Conservation (phyloP, 176 grass and related monocot genomes). For the Paspalum notatum region DNA sequence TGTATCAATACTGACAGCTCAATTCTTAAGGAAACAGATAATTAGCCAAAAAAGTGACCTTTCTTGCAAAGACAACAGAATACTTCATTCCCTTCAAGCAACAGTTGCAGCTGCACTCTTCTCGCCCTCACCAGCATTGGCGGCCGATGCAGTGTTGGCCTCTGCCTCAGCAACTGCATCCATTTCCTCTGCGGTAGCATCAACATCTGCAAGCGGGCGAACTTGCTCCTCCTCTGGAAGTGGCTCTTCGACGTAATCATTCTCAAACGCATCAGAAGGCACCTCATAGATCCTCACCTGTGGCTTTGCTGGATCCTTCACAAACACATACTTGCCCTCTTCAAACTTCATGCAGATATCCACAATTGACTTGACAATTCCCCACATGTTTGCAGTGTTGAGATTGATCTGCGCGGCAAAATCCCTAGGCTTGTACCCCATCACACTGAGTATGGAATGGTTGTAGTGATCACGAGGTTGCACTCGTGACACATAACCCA, state of each 20-base stretch:
- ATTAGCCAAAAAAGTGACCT: constrained; percentile 1
- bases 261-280: constrained; percentile 81
- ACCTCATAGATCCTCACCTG: constrained; percentile 84
- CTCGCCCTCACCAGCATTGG: constrained; percentile 35
- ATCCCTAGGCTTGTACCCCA: constrained; percentile 81
- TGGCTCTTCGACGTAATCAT: constrained; percentile 91
- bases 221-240: constrained; percentile 92
- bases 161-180: constrained; percentile 72
- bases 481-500: constrained; percentile 76
- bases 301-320: constrained; percentile 78
- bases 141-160: constrained; percentile 30
- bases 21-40: constrained; percentile 29
- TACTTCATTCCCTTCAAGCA: constrained; percentile 47
- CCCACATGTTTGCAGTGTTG: constrained; percentile 92
- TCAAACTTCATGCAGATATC: constrained; percentile 86
- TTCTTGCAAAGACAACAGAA: constrained; percentile 1
- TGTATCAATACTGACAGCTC: constrained; percentile 19
- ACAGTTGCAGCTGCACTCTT: constrained; percentile 40
- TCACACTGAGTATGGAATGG: constrained; percentile 71
- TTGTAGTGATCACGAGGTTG: constrained; percentile 80
- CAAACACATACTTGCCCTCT: constrained; percentile 88
- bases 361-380: constrained; percentile 85
- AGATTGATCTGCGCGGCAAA: constrained; percentile 87
- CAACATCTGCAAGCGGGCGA: constrained; percentile 55
- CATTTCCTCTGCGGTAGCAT: constrained; percentile 53